A percentile compares a stretch with the other conserved stretches of the same genome.
Evolutionary conservation across 805 yeast genomes (phyloP).

Genomic region (Helenozyma rhizophorensis): DNA sequence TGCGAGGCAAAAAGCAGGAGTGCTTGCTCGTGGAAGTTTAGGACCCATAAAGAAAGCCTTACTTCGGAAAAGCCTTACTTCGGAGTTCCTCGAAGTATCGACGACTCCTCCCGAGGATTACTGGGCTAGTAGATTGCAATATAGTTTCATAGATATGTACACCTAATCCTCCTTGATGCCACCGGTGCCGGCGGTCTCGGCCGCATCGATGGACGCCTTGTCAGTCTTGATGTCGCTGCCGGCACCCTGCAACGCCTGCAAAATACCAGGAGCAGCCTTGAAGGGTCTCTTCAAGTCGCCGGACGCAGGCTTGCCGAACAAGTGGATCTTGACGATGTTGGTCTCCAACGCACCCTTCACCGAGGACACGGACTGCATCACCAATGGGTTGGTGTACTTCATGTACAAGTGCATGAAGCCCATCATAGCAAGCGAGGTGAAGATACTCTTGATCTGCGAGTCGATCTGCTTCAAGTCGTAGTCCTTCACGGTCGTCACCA

Average conservation of each 20-base stretch:
- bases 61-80: too few relatives aligned
- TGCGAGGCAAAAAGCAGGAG: constrained; percentile 41
- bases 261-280: constrained; percentile 61
- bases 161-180: constrained; percentile 82
- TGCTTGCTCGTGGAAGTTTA: constrained; percentile 36
- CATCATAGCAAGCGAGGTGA: constrained; percentile 93
- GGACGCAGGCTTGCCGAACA: constrained; percentile 73
- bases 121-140: too few relatives aligned
- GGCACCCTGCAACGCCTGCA: constrained; percentile 62
- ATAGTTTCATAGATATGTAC: background rate
- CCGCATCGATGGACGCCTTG: constrained; percentile 78
- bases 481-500: constrained; percentile 89
- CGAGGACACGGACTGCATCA: constrained; percentile 90
- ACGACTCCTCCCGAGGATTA: too few relatives aligned
- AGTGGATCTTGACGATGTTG: constrained; percentile 86
- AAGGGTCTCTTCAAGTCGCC: constrained; percentile 97
- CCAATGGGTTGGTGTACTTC: constrained; percentile 95
- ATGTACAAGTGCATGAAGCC: constrained; percentile 96
- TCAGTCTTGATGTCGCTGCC: constrained; percentile 64
- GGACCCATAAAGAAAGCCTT: too few relatives aligned
- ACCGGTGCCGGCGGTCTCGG: constrained; percentile 81
- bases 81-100: too few relatives aligned
- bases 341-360: constrained; percentile 86
- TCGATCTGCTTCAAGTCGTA: constrained; percentile 89
- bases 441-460: constrained; percentile 72